phyloP scores from a whole-genome alignment of 1,284 basidiomycete species.

The Pyrrhoderma lamaoense region DNA sequence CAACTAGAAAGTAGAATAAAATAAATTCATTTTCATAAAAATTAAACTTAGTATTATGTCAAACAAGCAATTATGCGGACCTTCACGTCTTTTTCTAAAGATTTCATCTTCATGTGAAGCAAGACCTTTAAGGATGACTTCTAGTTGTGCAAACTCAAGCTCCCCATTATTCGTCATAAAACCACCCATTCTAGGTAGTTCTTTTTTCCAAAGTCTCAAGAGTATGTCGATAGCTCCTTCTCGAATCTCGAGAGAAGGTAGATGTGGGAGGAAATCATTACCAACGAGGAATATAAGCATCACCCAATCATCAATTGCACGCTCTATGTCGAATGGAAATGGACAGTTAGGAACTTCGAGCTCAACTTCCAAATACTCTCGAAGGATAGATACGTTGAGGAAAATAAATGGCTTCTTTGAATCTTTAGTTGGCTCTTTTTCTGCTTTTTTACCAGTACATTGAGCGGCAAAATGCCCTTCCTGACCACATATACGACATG shows the following conservation, averaged over 20 bases:
- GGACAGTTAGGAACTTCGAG: constrained; percentile 72
- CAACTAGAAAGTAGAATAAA: constrained; percentile 45
- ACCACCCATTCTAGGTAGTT: constrained; percentile 91
- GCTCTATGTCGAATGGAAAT: constrained; percentile 93
- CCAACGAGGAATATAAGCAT: constrained; percentile 99
- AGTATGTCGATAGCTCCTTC: constrained; percentile 98
- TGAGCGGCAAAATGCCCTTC: constrained; percentile 92
- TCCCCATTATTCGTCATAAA: constrained; percentile 94
- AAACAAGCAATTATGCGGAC: constrained; percentile 42
- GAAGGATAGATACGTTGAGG: constrained; percentile 90
- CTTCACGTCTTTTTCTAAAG: constrained; percentile 86
- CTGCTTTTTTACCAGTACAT: constrained; percentile 62
- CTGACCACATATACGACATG: constrained; percentile 90
- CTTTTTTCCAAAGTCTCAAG: constrained; percentile 91
- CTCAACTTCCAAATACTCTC: constrained; percentile 97
- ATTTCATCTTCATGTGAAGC: constrained; percentile 93
- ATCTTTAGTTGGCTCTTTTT: constrained; percentile 56
- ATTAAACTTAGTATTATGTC: constrained; percentile 17
- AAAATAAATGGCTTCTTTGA: constrained; percentile 99
- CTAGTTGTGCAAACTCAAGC: constrained; percentile 79
- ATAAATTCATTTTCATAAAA: constrained; percentile 14
- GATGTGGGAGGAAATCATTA: constrained; percentile 98
- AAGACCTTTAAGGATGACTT: constrained; percentile 93
- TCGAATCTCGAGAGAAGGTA: constrained; percentile 96
- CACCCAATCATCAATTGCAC: constrained; percentile 99